Evolutionary conservation across 2,329 filamentous ascomycete species (phyloP), one percentile per base, ranked within the genome.

Genomic region (Biscogniauxia marginata): DNA sequence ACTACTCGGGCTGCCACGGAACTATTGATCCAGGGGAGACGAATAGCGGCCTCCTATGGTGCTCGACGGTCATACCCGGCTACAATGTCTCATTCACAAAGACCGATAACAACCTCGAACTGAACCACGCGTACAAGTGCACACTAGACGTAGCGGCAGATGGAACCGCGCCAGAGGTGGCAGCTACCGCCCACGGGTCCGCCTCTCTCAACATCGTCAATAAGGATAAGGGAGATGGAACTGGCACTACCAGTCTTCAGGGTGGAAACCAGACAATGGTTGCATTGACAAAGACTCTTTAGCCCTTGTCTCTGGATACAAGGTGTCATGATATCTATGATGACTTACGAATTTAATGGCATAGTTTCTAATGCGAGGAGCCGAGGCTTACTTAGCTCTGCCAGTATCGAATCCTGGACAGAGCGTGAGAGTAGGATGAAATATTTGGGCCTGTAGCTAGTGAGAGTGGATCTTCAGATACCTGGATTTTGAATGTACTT

Each of bases 1-100:
- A 61, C 49, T 53, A 55, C 46, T 59, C 56, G 50, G 60, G 60
- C 18, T 63, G 60, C 56, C 55, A 54, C 30, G 60, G 60, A 5
- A 54, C 52, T 1, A 52, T 63, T 5, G 20, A 8, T 23, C 55
- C 56, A 4, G 58, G 50, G 18, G 56, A 56, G 7, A 30, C 46
- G 39, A 56, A 61, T 50, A 61, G 54, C 43, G 60, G 60, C 8
- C 19, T 63, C 48, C 47, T 57, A 16, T 63, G 58, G 58, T 63
- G 60, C 25, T 52, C 49, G 18, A 57, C 58, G 4, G 52, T 51
- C 2, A 55, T 63, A 13, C 60, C 60, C 7, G 58, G 58, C 18
- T 63, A 54, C 55, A 63, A 63, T 25, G 56, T 45, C 20, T 63
- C 60, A 16, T 61, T 56, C 22, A 44, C 57, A 52, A 59, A 59